A percentile compares a stretch with the other conserved stretches of the same genome.
phyloP scores from a whole-genome alignment of 106 monocot species.

The Cymbidium sinense region DNA sequence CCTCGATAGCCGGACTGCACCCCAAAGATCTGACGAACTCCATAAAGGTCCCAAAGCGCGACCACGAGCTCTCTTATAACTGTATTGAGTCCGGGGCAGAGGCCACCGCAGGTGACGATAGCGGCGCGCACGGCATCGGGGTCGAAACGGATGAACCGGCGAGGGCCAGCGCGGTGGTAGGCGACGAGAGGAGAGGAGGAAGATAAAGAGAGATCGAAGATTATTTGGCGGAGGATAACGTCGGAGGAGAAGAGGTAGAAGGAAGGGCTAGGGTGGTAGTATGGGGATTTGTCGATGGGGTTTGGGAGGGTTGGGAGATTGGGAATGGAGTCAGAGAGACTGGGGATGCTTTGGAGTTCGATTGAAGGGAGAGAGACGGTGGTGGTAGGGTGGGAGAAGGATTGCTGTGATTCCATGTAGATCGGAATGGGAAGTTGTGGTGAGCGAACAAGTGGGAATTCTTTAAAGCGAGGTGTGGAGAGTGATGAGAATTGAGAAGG shows the following conservation, averaged over 20 bases:
- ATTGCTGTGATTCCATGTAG: not conserved
- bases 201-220: conserved; percentile 45
- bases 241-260: conserved; percentile 72
- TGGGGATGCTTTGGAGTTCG: conserved; percentile 32
- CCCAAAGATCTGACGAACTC: conserved; percentile 64
- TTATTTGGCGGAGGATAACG: conserved; percentile 59
- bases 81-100: conserved; percentile 87
- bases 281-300: conserved; percentile 48
- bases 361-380: conserved; percentile 48
- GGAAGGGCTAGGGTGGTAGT: conserved; percentile 39
- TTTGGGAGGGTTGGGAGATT: conserved; percentile 24
- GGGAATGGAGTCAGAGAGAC: conserved; percentile 32
- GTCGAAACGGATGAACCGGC: conserved; percentile 38
- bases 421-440: no score
- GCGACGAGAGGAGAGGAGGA: conserved; percentile 30
- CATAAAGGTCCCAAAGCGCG: conserved; percentile 70
- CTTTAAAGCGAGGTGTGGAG: no score
- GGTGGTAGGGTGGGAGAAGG: not conserved
- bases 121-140: conserved; percentile 45
- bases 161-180: conserved; percentile 80
- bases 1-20: conserved; percentile 62
- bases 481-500: no score
- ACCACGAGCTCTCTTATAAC: conserved; percentile 89
- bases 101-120: conserved; percentile 83
- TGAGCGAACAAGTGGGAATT: no score